Base-by-base conservation (phyloP, 2,329 filamentous ascomycete species). In the Lasiodiplodia sp. region DNA sequence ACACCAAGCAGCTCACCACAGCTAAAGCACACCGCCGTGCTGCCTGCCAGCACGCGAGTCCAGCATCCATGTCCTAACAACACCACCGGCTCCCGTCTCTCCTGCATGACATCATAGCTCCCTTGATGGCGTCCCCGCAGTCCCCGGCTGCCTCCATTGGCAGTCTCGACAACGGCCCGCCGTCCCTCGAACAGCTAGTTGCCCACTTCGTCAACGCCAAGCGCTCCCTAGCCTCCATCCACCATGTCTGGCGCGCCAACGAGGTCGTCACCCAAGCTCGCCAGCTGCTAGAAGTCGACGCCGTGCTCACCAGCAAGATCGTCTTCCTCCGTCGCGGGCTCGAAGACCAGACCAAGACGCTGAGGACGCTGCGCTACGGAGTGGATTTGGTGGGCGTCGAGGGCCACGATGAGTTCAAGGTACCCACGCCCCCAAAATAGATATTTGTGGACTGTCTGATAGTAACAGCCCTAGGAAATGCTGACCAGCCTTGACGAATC, bases 121-220 rank as follows among this genome's bases (percentile, higher is more conserved):
- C 65, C 53, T 7, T 21, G 23, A 68, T 68, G 66, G 55, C 66
- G 4, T 80, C 81, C 69, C 78, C 80, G 34, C 72, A 74, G n/a
- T 84, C 82, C 8, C 81, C 80, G 31, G 77, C 77, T 10, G 80
- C 78, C 8, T 78, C 78, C 11, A 72, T 74, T n/a, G 78, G 74
- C 70, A 82, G 81, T 72, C 72, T 75, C 37, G 68, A 73, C 68
- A 75, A 80, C 62, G 78, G 78, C 60, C 75, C 79, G 37, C 81
- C 82, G 38, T 79, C 79, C 28, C 87, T 97, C 75, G 93, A 97
- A 73, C 89, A 88, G 28, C 88, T 98, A 53, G 92, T 97, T 68
- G 87, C 89, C 66, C 90, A 97, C 80, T 90, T 97, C 44, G 88
- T 97, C 51, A 90, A 91, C 37, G 92, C 95, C 10, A 97, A 97